These are phyloP conservation scores for Syncephalastrum monosporum DNA, from an alignment of 371 early-diverging fungal genomes.

Conservation along the genomic window DNA sequence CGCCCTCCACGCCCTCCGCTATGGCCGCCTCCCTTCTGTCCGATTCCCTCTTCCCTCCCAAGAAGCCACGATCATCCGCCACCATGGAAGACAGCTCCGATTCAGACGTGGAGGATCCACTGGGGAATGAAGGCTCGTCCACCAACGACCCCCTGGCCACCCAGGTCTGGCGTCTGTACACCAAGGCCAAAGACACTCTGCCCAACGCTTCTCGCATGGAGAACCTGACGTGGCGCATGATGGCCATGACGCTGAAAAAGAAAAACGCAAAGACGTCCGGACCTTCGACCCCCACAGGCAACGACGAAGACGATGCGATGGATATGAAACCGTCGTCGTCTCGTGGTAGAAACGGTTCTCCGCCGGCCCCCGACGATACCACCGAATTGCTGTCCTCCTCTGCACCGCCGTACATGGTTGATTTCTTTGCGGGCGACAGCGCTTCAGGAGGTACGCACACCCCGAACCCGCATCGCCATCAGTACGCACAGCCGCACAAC, in stretches of 20 bases:
- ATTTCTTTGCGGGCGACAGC: conserved; percentile 22
- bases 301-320: conserved; percentile 4
- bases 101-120: conserved; percentile 27
- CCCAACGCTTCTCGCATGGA: conserved; percentile 65
- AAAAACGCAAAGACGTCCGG: conserved; percentile 31
- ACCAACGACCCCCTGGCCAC: conserved; percentile 55
- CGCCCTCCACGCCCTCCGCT: conserved; percentile 27
- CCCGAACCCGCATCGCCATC: conserved; percentile 6
- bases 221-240: conserved; percentile 69
- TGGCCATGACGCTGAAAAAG: conserved; percentile 57
- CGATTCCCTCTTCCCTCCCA: conserved; percentile 30
- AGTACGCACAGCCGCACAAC: conserved; percentile 12
- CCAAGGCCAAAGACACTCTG: conserved; percentile 60
- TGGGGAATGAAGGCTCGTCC: conserved; percentile 18
- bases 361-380: conserved; percentile 37
- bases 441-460: conserved; percentile 7
- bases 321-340: conserved; percentile 2
- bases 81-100: conserved; percentile 44
- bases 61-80: conserved; percentile 21
- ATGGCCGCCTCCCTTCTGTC: conserved; percentile 27
- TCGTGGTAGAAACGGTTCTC: conserved; percentile 5
- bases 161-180: conserved; percentile 63
- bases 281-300: conserved; percentile 1
- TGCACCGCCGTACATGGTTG: conserved; percentile 35
- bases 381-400: conserved; percentile 32